Percentiles rank a stretch among this genome's conserved stretches.
These are phyloP conservation scores for Penicillium turbatum DNA, from an alignment of 495 filamentous ascomycete species.

Conservation along the genomic window DNA sequence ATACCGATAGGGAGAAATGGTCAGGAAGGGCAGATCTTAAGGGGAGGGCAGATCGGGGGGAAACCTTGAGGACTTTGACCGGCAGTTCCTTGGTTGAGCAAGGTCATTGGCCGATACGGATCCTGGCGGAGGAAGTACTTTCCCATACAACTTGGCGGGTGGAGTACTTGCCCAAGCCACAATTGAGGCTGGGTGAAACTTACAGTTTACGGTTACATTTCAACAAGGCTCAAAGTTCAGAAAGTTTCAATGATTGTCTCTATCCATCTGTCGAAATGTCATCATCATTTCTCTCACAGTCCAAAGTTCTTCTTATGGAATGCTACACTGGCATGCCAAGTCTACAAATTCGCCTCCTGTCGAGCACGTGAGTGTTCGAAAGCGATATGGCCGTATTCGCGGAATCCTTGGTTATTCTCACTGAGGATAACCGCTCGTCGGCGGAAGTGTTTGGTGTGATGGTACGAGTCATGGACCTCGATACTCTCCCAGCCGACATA, in stretches of 20 bases:
- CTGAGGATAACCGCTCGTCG: constrained; percentile 17
- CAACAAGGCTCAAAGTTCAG: background rate
- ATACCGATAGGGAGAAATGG: background rate
- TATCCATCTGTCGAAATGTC: background rate
- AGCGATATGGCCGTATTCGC: constrained; percentile 23
- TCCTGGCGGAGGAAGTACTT: constrained; percentile 9
- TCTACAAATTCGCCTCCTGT: constrained; percentile 35
- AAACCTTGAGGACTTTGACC: constrained; percentile 9
- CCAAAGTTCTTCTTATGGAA: background rate
- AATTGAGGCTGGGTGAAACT: constrained; percentile 9
- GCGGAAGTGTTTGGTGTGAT: constrained; percentile 20
- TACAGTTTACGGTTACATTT: constrained; percentile 4
- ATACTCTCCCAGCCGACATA: constrained; percentile 23
- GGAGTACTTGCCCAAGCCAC: constrained; percentile 8
- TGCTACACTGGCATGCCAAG: background rate
- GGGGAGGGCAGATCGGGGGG: constrained; percentile 4
- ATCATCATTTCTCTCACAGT: background rate
- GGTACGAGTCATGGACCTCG: constrained; percentile 25
- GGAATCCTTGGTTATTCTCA: constrained; percentile 20
- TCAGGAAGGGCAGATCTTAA: constrained; percentile 1
- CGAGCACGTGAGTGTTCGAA: constrained; percentile 15
- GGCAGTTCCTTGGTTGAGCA: constrained; percentile 5
- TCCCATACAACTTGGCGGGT: constrained; percentile 1
- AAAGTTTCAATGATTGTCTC: constrained; percentile 8
- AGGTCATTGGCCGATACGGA: constrained; percentile 11